Conservation (phyloP, 1,284 basidiomycete genomes). For the Microbotryomycetes sp. region DNA sequence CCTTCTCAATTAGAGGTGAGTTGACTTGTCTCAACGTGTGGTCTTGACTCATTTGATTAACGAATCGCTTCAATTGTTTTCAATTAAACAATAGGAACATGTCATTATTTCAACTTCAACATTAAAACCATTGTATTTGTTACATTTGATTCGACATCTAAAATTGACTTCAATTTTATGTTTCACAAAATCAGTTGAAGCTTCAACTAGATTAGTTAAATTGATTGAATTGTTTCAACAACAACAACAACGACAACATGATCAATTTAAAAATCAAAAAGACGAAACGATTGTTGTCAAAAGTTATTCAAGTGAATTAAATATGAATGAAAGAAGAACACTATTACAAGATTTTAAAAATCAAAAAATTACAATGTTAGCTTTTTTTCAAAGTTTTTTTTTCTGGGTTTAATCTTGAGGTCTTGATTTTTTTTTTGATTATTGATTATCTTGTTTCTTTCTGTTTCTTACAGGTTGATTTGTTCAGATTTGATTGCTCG, state of each 20-base stretch:
- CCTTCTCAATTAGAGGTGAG: slow-evolving; percentile 65
- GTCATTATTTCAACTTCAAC: slow-evolving; percentile 74
- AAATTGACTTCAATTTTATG: slow-evolving; percentile 67
- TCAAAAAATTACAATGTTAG: slow-evolving; percentile 75
- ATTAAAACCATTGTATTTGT: slow-evolving; percentile 81
- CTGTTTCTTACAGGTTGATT: slow-evolving; percentile 57
- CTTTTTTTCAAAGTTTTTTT: slow-evolving; percentile 21
- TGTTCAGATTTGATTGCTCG: slow-evolving; percentile 94
- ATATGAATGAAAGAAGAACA: slow-evolving; percentile 61
- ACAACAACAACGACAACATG: neutral
- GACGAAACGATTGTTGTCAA: slow-evolving; percentile 49
- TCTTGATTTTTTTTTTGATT: neutral
- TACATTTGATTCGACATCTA: slow-evolving; percentile 68
- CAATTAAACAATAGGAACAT: slow-evolving; percentile 68
- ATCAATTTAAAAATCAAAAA: slow-evolving; percentile 24
- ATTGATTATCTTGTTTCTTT: neutral
- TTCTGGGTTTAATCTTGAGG: neutral
- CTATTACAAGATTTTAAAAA: slow-evolving; percentile 75
- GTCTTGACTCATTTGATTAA: neutral
- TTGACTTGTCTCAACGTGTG: slow-evolving; percentile 14
- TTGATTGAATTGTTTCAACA: slow-evolving; percentile 69
- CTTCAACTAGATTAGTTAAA: slow-evolving; percentile 71
- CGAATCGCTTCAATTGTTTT: no score
- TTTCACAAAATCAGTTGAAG: slow-evolving; percentile 94
- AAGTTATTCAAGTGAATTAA: slow-evolving; percentile 83